Percentiles rank a stretch among this genome's conserved stretches.
These are phyloP conservation scores for Circinella minor DNA, from an alignment of 371 early-diverging fungal species.

Conservation along the genomic window DNA sequence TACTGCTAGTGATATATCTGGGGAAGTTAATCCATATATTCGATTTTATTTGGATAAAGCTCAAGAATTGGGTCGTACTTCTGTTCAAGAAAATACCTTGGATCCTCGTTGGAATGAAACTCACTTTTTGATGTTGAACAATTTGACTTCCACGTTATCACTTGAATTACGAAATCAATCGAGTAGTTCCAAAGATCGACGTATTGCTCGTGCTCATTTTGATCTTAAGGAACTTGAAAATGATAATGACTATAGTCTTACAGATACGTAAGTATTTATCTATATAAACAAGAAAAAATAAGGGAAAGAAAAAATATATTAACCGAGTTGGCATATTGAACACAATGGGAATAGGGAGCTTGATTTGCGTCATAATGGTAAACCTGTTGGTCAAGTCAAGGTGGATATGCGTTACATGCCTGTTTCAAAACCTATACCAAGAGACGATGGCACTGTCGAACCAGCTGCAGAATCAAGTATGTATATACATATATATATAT, in stretches of 20 bases:
- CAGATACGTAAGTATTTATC: conserved; percentile 37
- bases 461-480: conserved; percentile 64
- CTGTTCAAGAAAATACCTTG: conserved; percentile 59
- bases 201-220: conserved; percentile 54
- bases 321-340: too few relatives aligned
- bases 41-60: conserved; percentile 76
- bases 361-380: conserved; percentile 51
- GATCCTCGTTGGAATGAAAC: conserved; percentile 69
- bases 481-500: background rate
- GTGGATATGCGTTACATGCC: conserved; percentile 66
- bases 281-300: background rate
- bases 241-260: conserved; percentile 43
- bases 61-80: conserved; percentile 73
- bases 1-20: conserved; percentile 76
- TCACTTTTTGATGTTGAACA: conserved; percentile 58
- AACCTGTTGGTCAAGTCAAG: conserved; percentile 54
- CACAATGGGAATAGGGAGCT: conserved; percentile 27
- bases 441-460: conserved; percentile 49
- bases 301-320: too few relatives aligned
- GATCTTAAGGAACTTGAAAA: conserved; percentile 59
- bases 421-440: conserved; percentile 57
- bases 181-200: conserved; percentile 38
- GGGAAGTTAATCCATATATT: conserved; percentile 85
- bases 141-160: conserved; percentile 57
- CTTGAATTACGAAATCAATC: conserved; percentile 44